phyloP scores from a whole-genome alignment of 768 basidiomycete species.

The Pholiota microspora region DNA sequence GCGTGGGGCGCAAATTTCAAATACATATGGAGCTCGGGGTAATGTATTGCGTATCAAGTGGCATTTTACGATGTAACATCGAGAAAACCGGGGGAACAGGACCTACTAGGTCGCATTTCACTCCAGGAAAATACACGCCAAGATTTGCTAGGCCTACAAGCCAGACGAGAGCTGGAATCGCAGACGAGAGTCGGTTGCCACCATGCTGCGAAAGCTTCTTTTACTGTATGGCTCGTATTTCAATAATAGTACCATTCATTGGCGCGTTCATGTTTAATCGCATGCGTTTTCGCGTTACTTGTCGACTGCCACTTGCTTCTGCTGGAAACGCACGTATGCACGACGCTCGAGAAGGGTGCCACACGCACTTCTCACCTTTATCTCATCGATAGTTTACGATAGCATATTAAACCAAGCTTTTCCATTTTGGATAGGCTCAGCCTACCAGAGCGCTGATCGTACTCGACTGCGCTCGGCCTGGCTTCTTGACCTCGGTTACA shows the following conservation, averaged over 20 bases:
- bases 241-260: background rate
- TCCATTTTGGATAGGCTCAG: background rate
- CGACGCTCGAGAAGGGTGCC: background rate
- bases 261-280: background rate
- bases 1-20: background rate
- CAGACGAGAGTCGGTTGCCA: background rate
- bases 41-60: background rate
- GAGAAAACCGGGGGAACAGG: conserved; percentile 1
- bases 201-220: background rate
- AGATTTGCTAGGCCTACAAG: background rate
- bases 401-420: background rate
- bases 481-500: background rate
- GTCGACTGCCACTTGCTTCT: background rate
- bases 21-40: background rate
- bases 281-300: background rate
- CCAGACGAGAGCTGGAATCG: background rate
- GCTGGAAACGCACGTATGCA: background rate
- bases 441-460: background rate
- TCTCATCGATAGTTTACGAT: background rate
- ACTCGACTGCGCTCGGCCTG: background rate
- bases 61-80: background rate
- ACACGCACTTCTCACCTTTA: background rate
- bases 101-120: background rate
- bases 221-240: background rate
- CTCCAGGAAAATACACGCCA: background rate